Base-by-base conservation (phyloP, 495 filamentous ascomycete species). In the Penicillium bialowiezense region DNA sequence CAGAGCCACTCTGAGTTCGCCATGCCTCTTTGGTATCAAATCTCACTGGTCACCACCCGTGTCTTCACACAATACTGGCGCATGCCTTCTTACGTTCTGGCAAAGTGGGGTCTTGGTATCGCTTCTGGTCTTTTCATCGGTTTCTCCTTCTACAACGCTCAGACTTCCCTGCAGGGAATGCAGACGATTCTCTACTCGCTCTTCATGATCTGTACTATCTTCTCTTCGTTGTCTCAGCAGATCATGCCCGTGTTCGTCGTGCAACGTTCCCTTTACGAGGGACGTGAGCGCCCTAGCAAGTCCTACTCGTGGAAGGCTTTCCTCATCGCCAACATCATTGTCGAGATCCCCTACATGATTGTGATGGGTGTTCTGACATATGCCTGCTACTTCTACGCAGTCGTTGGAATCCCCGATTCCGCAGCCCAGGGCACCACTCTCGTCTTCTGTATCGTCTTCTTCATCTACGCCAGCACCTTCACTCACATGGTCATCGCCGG, bases 281-380 rank as follows among this genome's bases (percentile, higher is more conserved):
- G 80, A 9, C 81, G 88, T 18, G 88, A 92, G 64, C 72, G 77
- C 0, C 80, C 78, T 12, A 77, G 73, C 47, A 87, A 84, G 47
- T 76, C 80, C 9, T 92, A 92, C 64, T 79, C 76, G 29, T 90
- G 86, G 87, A 67, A 71, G n/a, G 80, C 77, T 0, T 90, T 90
- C 64, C 60, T 86, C 19, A 72, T 83, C 14, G 76, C 78, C 41
- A 79, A 82, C 44, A 79, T 90, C 58, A 18, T 86, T 14, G 75
- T 78, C 9, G 77, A 79, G 46, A 56, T 77, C 19, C 75, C 77
- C 2, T 79, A 70, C 59, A 70, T 74, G 48, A 62, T 70, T 13
- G 35, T 76, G 24, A 64, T 70, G 52, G 68, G 65, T 14, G 53
- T 75, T 18, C 39, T 76, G 41, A 63, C 70, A 42, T 79, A 63